phyloP scores from a whole-genome alignment of 805 yeast genomes.

The Kodamaea kakaduensis region DNA sequence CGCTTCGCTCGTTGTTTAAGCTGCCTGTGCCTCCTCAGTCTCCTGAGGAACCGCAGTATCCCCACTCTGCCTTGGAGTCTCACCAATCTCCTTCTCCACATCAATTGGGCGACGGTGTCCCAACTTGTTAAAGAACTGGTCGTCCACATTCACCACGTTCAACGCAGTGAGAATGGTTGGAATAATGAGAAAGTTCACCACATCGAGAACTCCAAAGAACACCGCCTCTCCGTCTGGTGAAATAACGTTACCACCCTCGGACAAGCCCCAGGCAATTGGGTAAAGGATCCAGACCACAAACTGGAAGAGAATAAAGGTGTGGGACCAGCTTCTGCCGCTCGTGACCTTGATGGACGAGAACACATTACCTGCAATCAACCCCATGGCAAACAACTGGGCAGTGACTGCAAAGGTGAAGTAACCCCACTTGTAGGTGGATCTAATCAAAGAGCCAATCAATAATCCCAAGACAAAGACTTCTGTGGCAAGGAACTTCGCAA shows the following conservation, averaged over 20 bases:
- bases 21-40: neutral
- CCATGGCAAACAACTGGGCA: constrained; percentile 39
- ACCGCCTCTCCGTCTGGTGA: constrained; percentile 57
- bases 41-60: constrained; percentile 36
- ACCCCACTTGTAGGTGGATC: constrained; percentile 64
- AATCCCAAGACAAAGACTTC: constrained; percentile 50
- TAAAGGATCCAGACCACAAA: constrained; percentile 46
- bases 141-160: constrained; percentile 23
- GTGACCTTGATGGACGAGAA: constrained; percentile 8
- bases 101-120: constrained; percentile 11
- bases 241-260: constrained; percentile 62
- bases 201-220: constrained; percentile 57
- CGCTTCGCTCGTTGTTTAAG: too few species aligned
- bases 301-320: constrained; percentile 26
- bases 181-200: constrained; percentile 39
- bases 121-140: constrained; percentile 22
- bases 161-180: constrained; percentile 37
- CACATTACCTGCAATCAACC: constrained; percentile 21
- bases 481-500: constrained; percentile 40
- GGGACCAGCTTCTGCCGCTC: constrained; percentile 8
- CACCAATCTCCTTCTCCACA: constrained; percentile 21
- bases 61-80: constrained; percentile 42
- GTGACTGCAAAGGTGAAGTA: constrained; percentile 53
- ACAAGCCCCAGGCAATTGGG: constrained; percentile 48
- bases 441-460: constrained; percentile 53